Evolutionary conservation across 106 monocot genomes (phyloP).

Genomic region (Gastrodia elata): DNA sequence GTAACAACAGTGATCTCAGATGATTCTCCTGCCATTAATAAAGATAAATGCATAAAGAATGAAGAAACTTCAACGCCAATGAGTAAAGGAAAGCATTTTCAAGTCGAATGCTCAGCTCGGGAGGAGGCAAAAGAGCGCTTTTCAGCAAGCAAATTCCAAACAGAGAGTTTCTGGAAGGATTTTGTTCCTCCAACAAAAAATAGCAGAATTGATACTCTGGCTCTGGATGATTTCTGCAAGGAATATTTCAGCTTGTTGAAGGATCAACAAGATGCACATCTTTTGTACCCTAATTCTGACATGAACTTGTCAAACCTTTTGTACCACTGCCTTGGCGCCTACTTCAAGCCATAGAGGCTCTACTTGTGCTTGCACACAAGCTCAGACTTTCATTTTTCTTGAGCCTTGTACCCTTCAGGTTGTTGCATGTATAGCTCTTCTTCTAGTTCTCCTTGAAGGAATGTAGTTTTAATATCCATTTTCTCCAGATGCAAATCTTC

Average conservation of each 20-base stretch:
- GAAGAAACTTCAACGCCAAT: constrained; percentile 5
- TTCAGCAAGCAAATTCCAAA: constrained; percentile 12
- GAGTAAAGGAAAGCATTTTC: constrained; percentile 3
- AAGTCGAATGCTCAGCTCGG: not conserved
- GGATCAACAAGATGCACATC: constrained; percentile 9
- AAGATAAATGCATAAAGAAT: constrained; percentile 9
- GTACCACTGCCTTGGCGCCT: too few species aligned
- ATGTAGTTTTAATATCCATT: too few species aligned
- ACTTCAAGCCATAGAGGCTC: too few species aligned
- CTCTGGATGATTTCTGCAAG: constrained; percentile 75
- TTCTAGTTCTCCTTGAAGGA: too few species aligned
- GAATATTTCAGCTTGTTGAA: constrained; percentile 60
- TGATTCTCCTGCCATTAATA: constrained; percentile 20
- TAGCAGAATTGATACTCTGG: constrained; percentile 55
- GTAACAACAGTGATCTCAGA: too few species aligned
- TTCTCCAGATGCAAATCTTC: too few species aligned
- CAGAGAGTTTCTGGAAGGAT: constrained; percentile 37
- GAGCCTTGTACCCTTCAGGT: too few species aligned
- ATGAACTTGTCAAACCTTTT: too few species aligned
- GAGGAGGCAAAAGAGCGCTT: constrained; percentile 5
- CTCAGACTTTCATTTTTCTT: too few species aligned
- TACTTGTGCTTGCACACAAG: too few species aligned
- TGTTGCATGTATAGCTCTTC: too few species aligned
- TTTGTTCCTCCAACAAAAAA: constrained; percentile 20
- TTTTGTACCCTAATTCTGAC: too few species aligned